A percentile compares a stretch with the other conserved stretches of the same genome.
These are phyloP conservation scores for Saccharomyces hybrid DNA, from an alignment of 1,139 yeast species.

Conservation along the genomic window DNA sequence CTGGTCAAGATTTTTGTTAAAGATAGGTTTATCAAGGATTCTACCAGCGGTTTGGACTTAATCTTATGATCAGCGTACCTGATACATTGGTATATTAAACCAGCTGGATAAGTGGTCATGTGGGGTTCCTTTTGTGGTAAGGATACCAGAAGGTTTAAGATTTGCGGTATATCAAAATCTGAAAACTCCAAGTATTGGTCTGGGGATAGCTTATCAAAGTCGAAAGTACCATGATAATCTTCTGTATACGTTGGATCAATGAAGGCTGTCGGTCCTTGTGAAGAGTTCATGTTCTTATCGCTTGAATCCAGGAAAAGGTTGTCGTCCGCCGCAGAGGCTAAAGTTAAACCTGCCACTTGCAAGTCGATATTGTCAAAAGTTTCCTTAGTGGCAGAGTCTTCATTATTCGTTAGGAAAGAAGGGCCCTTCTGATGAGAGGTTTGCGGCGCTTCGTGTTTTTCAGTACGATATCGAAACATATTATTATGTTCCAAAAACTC, in stretches of 20 bases:
- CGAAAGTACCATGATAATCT: constrained; percentile 16
- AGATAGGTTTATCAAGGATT: constrained; percentile 52
- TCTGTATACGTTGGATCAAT: not conserved
- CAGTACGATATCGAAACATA: constrained; percentile 19
- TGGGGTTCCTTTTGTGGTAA: constrained; percentile 42
- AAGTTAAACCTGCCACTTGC: constrained; percentile 40
- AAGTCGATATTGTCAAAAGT: constrained; percentile 43
- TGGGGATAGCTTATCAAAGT: constrained; percentile 29
- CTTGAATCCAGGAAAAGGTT: constrained; percentile 17
- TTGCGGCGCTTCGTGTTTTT: not conserved
- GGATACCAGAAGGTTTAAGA: constrained; percentile 49
- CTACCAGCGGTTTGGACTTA: constrained; percentile 47
- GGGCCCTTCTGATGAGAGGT: constrained; percentile 8
- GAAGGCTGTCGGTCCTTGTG: not conserved
- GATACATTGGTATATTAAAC: constrained; percentile 57
- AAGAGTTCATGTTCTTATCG: constrained; percentile 9
- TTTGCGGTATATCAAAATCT: constrained; percentile 57
- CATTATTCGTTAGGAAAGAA: not conserved
- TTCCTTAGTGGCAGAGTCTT: constrained; percentile 18
- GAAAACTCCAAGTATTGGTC: constrained; percentile 45
- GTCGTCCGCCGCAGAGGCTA: constrained; percentile 18
- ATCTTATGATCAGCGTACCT: constrained; percentile 56
- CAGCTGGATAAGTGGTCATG: constrained; percentile 59
- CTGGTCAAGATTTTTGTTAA: constrained; percentile 54
- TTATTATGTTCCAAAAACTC: constrained; percentile 37